A percentile compares a stretch with the other conserved stretches of the same genome.
Conservation (phyloP, 306 rosid species). For the Rosa multiflora region DNA sequence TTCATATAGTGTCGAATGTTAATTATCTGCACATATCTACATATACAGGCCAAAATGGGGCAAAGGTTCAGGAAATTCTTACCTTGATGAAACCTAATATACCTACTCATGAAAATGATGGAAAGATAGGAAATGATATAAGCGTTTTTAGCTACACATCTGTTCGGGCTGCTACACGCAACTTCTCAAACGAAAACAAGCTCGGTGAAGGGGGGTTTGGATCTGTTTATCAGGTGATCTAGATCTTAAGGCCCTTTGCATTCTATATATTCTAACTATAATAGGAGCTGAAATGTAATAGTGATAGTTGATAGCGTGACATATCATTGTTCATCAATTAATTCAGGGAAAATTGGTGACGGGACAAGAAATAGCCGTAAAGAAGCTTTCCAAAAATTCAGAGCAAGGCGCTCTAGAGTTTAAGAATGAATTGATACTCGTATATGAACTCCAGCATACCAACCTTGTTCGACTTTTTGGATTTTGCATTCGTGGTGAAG, state of each 20-base stretch:
- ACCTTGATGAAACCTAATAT: neutral
- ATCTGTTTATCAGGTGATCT: conserved; percentile 9
- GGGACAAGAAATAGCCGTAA: conserved; percentile 34
- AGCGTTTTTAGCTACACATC: conserved; percentile 25
- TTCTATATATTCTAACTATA: neutral
- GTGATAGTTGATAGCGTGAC: neutral
- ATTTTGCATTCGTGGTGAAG: conserved; percentile 8
- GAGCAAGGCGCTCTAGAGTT: conserved; percentile 14
- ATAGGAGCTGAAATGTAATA: neutral
- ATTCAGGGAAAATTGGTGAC: conserved; percentile 25
- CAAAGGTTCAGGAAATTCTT: neutral
- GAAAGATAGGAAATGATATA: conserved; percentile 13
- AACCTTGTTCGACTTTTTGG: conserved; percentile 17
- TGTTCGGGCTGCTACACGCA: neutral
- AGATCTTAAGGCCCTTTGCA: neutral
- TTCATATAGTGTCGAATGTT: neutral
- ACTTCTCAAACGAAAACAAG: conserved; percentile 13
- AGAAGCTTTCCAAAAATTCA: conserved; percentile 29
- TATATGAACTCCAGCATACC: conserved; percentile 9
- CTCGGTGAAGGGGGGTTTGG: conserved; percentile 15
- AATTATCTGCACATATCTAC: neutral
- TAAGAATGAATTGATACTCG: conserved; percentile 10
- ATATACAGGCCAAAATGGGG: neutral
- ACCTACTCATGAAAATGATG: neutral
- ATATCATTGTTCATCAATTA: neutral